phyloP scores from a whole-genome alignment of 2,329 filamentous ascomycete species.

The Aspergillus luchuensis region DNA sequence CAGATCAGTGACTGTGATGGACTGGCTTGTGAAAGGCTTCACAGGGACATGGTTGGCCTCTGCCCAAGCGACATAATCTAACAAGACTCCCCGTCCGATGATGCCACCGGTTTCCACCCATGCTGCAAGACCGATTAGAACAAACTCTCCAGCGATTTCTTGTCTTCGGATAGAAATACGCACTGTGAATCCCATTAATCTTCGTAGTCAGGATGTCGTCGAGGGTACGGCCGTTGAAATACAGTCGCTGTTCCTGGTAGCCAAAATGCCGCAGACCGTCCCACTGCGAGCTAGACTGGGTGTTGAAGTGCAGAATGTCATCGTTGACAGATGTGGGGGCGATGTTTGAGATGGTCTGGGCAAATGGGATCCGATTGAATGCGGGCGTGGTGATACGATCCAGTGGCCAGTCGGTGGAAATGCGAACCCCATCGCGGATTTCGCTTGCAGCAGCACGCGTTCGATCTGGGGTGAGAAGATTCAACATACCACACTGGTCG shows the following conservation, averaged over 20 bases:
- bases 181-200: slow-evolving; percentile 12
- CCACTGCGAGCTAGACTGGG: slow-evolving; percentile 1
- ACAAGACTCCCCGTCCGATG: neutral
- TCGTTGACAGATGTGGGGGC: neutral
- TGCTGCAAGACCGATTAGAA: neutral
- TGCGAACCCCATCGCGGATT: neutral
- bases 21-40: neutral
- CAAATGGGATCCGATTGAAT: neutral
- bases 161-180: neutral
- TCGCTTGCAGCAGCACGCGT: neutral
- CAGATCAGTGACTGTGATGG: neutral
- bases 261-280: neutral
- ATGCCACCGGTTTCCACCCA: neutral
- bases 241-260: neutral
- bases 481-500: neutral
- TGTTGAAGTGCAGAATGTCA: neutral
- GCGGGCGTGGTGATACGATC: neutral
- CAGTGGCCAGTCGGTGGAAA: neutral
- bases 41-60: neutral
- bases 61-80: slow-evolving; percentile 2
- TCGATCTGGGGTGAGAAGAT: neutral
- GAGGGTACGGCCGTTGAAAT: neutral
- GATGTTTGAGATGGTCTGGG: neutral
- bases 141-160: too few species aligned
- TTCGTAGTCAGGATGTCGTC: neutral